Conservation (phyloP, 2,329 filamentous ascomycete species). For the Phialemonium atrogriseum region DNA sequence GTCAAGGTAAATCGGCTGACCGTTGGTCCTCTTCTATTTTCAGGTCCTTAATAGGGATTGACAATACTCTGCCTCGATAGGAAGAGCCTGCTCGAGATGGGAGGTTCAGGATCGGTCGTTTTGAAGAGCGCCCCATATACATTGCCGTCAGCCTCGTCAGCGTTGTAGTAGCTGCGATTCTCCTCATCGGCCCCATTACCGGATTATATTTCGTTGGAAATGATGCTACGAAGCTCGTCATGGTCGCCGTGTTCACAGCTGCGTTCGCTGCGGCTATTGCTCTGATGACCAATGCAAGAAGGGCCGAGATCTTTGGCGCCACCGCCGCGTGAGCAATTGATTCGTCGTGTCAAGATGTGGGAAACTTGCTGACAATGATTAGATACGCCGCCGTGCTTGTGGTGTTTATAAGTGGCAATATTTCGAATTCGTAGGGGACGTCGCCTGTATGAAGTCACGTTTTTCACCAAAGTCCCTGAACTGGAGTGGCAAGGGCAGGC, state of each 20-base stretch:
- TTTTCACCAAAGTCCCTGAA: too few relatives aligned
- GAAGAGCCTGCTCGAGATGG: constrained; percentile 1
- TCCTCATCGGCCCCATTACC: constrained; percentile 3
- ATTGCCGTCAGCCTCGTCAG: constrained; percentile 1
- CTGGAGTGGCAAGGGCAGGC: too few relatives aligned
- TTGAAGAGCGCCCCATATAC: background rate
- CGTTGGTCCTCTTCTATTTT: too few relatives aligned
- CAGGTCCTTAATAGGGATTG: too few relatives aligned
- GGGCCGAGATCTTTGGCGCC: constrained; percentile 1
- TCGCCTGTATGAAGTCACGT: too few relatives aligned
- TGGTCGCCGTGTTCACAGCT: background rate
- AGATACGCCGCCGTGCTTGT: too few relatives aligned
- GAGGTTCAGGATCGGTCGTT: background rate
- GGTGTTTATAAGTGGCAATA: too few relatives aligned
- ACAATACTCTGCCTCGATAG: background rate
- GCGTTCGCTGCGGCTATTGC: background rate
- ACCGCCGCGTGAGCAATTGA: constrained; percentile 1
- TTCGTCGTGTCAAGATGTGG: too few relatives aligned
- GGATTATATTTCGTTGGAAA: background rate
- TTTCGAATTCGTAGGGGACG: too few relatives aligned
- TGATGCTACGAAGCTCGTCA: background rate
- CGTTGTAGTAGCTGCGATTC: constrained; percentile 17
- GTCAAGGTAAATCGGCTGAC: background rate
- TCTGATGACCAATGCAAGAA: constrained; percentile 1
- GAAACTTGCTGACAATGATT: too few relatives aligned